These are phyloP conservation scores for Camelina laxa DNA, from an alignment of 345 rosid species.

Conservation along the genomic window DNA sequence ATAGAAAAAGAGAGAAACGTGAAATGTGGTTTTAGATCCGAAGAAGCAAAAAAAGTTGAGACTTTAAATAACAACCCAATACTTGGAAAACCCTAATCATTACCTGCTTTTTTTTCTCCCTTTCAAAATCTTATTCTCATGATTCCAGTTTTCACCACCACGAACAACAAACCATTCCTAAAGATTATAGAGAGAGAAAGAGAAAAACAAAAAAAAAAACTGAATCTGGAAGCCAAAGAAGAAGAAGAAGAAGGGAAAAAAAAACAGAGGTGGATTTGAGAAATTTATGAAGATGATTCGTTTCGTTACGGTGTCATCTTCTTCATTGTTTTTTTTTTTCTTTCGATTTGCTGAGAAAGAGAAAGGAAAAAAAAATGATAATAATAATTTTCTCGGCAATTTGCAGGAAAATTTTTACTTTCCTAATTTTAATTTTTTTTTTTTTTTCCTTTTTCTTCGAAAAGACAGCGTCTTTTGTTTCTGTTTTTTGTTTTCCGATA, in stretches of 20 bases:
- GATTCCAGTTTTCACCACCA: slow-evolving; percentile 39
- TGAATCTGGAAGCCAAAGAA: background rate
- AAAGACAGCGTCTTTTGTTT: slow-evolving; percentile 36
- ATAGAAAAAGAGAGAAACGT: slow-evolving; percentile 19
- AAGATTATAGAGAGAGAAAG: background rate
- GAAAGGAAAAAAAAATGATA: slow-evolving; percentile 37
- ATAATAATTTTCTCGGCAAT: slow-evolving; percentile 43
- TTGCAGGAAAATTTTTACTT: slow-evolving; percentile 31
- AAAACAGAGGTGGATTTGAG: slow-evolving; percentile 6
- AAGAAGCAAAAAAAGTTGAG: slow-evolving; percentile 9
- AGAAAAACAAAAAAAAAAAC: background rate
- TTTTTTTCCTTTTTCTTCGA: background rate
- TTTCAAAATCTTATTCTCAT: slow-evolving; percentile 46
- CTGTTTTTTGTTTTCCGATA: slow-evolving; percentile 12
- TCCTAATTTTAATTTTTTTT: slow-evolving; percentile 16
- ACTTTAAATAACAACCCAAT: slow-evolving; percentile 39
- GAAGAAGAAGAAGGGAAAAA: background rate
- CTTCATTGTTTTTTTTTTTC: background rate
- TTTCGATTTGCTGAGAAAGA: slow-evolving; percentile 46
- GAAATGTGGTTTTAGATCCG: slow-evolving; percentile 29
- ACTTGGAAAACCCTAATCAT: slow-evolving; percentile 45
- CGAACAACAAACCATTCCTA: background rate
- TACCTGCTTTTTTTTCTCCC: slow-evolving; percentile 45
- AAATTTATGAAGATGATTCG: background rate
- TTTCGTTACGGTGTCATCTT: background rate